Percentiles rank a stretch among this genome's conserved stretches.
phyloP scores from a whole-genome alignment of 441 rosid genomes.

The Erysimum cheiri region DNA sequence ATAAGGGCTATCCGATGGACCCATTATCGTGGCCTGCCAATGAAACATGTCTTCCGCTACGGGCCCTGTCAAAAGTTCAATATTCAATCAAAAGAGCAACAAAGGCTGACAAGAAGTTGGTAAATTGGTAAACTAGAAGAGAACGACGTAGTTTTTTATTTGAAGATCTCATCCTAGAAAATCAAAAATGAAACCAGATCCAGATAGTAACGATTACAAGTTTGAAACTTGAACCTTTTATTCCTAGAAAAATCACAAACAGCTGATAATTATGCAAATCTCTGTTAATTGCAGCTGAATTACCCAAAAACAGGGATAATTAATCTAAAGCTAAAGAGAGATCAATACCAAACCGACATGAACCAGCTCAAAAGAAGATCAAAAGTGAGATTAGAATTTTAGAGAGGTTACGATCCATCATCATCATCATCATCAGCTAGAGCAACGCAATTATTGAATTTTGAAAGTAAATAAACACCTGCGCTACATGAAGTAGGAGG shows the following conservation, averaged over 20 bases:
- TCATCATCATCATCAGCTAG: not conserved
- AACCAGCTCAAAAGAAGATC: slow-evolving; percentile 13
- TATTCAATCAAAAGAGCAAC: not conserved
- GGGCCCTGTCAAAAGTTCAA: slow-evolving; percentile 56
- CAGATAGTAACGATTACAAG: slow-evolving; percentile 11
- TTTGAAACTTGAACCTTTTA: not conserved
- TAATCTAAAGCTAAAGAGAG: slow-evolving; percentile 31
- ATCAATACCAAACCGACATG: slow-evolving; percentile 13
- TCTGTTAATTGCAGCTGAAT: slow-evolving; percentile 14
- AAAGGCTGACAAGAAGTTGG: not conserved
- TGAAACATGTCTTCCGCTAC: slow-evolving; percentile 92
- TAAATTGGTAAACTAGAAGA: not conserved
- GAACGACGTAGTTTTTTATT: not conserved
- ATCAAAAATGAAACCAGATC: slow-evolving; percentile 23
- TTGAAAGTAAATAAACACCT: slow-evolving; percentile 43
- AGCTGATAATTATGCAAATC: not conserved
- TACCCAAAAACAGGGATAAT: not conserved
- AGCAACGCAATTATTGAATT: not conserved
- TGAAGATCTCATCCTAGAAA: slow-evolving; percentile 1
- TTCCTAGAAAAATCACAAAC: slow-evolving; percentile 1
- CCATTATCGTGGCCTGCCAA: slow-evolving; percentile 96
- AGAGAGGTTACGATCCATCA: slow-evolving; percentile 5
- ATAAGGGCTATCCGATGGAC: slow-evolving; percentile 86
- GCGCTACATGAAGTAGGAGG: slow-evolving; percentile 94
- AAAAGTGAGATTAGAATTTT: not conserved